Base-by-base conservation (phyloP, 352 stramenopile genomes). In the Phytophthora multivora region DNA sequence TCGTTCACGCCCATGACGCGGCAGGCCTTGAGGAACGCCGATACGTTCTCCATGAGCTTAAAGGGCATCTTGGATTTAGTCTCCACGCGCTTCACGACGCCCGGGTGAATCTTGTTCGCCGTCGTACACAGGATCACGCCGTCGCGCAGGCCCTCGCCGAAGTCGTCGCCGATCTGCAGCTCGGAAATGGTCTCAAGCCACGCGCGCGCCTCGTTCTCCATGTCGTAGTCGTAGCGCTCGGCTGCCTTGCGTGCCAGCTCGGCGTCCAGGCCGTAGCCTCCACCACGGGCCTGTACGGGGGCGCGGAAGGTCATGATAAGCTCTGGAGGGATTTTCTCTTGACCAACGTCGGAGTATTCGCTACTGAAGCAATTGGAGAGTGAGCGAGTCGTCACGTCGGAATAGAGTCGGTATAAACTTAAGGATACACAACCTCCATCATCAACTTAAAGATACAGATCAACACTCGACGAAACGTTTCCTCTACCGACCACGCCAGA, bases 21-120 rank as follows among this genome's bases (percentile, higher is more conserved):
- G 51, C 88, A 96, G 12, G 80, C 89, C 55, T 83, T 81, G 55
- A 97, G 58, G 59, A 97, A 97, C 18, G 71, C 68, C 45, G 85
- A 90, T 35, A 97, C 87, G 59, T 97, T 96, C 64, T 97, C 90
- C 89, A 97, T 97, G 51, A 95, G 83, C 79, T 96, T 96, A 75
- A 98, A 98, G 12, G 89, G 83, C 83, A 97, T 91, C 53, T 79
- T 91, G 15, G 88, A 96, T 59, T 93, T 86, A 46, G 68, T 89
- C 66, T 95, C 83, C 30, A 96, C 76, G 59, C 86, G 83, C 54
- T 66, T 69, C 16, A 96, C 73, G 11, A 89, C 51, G 46, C 69
- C 70, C 13, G 83, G 71, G 41, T 93, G 69, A 55, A 96, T 89
- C 61, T 77, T 79, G 59, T 97, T 97, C 33, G 87, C 84, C 19